A percentile compares a stretch with the other conserved stretches of the same genome.
These are phyloP conservation scores for Neofusicoccum laricinum DNA, from an alignment of 2,329 filamentous ascomycete genomes.

Conservation along the genomic window DNA sequence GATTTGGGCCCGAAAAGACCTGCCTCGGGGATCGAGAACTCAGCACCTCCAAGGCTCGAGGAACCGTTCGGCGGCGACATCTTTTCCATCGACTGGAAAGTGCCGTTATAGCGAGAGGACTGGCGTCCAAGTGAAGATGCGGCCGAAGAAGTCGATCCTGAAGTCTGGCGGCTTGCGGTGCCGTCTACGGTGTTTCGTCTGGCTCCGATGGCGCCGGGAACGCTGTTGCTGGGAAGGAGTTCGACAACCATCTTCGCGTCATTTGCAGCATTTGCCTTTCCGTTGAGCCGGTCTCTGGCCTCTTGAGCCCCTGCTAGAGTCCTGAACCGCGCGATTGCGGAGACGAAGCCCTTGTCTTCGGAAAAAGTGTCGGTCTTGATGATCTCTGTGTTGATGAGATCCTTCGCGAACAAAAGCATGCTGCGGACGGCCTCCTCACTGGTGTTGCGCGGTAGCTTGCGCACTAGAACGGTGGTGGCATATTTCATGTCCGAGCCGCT, in stretches of 20 bases:
- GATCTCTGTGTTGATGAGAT: slow-evolving; percentile 59
- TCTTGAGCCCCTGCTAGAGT: slow-evolving; percentile 57
- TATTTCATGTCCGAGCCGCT: slow-evolving; percentile 20
- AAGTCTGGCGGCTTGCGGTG: slow-evolving; percentile 40
- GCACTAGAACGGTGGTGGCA: slow-evolving; percentile 50
- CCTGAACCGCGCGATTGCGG: slow-evolving; percentile 59
- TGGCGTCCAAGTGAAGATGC: slow-evolving; percentile 48
- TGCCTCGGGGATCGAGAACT: slow-evolving; percentile 59
- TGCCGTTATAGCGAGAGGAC: slow-evolving; percentile 59
- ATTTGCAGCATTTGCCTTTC: slow-evolving; percentile 60
- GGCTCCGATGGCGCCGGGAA: slow-evolving; percentile 38
- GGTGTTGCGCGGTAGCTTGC: slow-evolving; percentile 58
- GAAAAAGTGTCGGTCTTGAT: slow-evolving; percentile 47
- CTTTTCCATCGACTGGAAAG: slow-evolving; percentile 61
- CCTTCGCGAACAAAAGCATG: slow-evolving; percentile 64
- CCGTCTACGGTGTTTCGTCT: slow-evolving; percentile 57
- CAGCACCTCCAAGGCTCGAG: slow-evolving; percentile 52
- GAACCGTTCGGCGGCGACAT: slow-evolving; percentile 59
- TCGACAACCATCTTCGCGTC: slow-evolving; percentile 60
- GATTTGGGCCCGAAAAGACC: slow-evolving; percentile 70
- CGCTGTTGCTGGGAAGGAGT: slow-evolving; percentile 34
- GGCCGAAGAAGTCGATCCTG: slow-evolving; percentile 47
- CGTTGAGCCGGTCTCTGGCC: slow-evolving; percentile 57
- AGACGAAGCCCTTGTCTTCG: slow-evolving; percentile 56
- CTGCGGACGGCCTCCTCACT: slow-evolving; percentile 58